A percentile compares a stretch with the other conserved stretches of the same genome.
Conservation (phyloP, 345 rosid genomes). For the Passiflora organensis region DNA sequence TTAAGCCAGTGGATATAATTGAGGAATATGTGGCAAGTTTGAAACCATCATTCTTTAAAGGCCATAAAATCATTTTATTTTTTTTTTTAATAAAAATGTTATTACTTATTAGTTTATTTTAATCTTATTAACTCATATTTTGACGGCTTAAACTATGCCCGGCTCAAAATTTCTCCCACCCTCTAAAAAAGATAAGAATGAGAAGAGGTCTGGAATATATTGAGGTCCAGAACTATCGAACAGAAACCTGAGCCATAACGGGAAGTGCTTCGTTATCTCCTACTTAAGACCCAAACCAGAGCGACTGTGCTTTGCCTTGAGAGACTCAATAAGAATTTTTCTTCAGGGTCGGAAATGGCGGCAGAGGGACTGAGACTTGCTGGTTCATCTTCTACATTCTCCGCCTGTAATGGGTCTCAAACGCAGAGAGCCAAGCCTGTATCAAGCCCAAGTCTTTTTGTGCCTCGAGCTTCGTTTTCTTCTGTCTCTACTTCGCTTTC, state of each 20-base stretch:
- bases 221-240: not conserved
- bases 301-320: conserved; percentile 1
- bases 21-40: too few species aligned
- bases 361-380: conserved; percentile 58
- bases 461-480: conserved; percentile 41
- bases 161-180: too few species aligned
- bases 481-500: conserved; percentile 46
- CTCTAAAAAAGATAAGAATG: not conserved
- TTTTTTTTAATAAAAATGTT: too few species aligned
- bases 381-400: conserved; percentile 34
- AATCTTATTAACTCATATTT: too few species aligned
- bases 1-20: too few species aligned
- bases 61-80: too few species aligned
- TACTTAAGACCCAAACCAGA: not conserved
- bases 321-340: not conserved
- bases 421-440: conserved; percentile 24
- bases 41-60: too few species aligned
- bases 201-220: not conserved
- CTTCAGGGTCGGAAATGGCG: conserved; percentile 42
- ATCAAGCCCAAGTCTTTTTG: conserved; percentile 38
- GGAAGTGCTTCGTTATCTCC: conserved; percentile 9
- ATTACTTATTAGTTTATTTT: too few species aligned
- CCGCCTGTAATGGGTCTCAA: conserved; percentile 56
- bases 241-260: conserved; percentile 3
- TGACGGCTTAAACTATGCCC: too few species aligned